Base-by-base conservation (phyloP, 805 yeast genomes). In the Blastobotrys chiropterorum region DNA sequence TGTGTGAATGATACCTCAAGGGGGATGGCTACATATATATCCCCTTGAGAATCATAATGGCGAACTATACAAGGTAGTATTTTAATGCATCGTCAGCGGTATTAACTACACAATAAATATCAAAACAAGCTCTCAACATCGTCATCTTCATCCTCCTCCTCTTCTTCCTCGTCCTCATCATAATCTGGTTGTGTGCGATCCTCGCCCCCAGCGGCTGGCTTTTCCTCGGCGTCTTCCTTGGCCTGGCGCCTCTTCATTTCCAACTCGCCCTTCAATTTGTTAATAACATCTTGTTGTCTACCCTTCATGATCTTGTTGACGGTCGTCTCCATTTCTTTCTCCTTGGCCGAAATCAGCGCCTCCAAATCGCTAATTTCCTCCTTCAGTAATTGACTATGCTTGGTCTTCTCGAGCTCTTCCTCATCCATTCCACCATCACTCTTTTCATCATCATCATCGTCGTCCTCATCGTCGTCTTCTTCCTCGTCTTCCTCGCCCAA, bases 321-420 rank as follows among this genome's bases (percentile, higher is more conserved):
- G 2, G 82, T 74, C 58, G 83, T 82, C 17, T 76, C 80, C 47
- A 88, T 78, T 60, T 86, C 90, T 45, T 75, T 75, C 65, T 80
- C 81, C 62, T 92, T 90, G 60, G 83, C 84, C 50, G 77, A 80
- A 48, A 94, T 84, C 0, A 92, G 90, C 14, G 76, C 61, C 64
- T 86, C 90, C 54, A 94, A 74, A 62, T 94, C 99, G 4, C 75
- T 70, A 52, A 94, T 83, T 66, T 90, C 97, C 67, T 92, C 98
- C 55, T 80, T 81, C 51, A 94, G 72, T 58, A 89, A 75, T 61
- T 86, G 90, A 58, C 76, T 75, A 50, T 68, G 71, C 62, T 66
- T 73, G 68, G 70, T 83, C 52, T 73, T 75, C 47, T 76, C 77
- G 51, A 78, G 80, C 49, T 76, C 78, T 50, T 79, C 81, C 5